Conservation (phyloP, 2,329 filamentous ascomycete genomes). For the Talaromyces sp. region DNA sequence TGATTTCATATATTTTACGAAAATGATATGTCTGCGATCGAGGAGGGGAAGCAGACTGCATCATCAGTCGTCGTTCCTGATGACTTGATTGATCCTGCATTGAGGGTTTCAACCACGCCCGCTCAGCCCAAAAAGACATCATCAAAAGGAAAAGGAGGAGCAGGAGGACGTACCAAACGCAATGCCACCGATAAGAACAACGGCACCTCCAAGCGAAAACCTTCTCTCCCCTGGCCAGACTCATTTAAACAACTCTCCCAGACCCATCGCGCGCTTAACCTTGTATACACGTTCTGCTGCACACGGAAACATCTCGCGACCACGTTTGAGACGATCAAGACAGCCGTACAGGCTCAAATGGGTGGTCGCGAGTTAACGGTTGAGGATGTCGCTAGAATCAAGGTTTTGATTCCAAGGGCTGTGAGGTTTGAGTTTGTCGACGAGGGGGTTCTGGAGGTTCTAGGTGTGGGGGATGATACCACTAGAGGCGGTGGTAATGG, state of each 20-base stretch:
- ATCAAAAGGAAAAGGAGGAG: not conserved
- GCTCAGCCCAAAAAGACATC: not conserved
- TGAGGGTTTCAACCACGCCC: not conserved
- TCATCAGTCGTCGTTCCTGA: not conserved
- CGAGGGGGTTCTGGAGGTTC: slow-evolving; percentile 73
- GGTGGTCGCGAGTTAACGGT: slow-evolving; percentile 60
- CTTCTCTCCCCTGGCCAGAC: slow-evolving; percentile 63
- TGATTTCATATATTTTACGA: not conserved
- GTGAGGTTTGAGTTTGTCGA: slow-evolving; percentile 85
- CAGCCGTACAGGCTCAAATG: slow-evolving; percentile 77
- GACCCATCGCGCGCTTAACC: slow-evolving; percentile 77
- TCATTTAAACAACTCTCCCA: slow-evolving; percentile 67
- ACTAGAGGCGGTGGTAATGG: slow-evolving; percentile 31
- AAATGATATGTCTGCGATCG: not conserved
- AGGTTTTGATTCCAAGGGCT: slow-evolving; percentile 67
- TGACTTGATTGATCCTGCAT: slow-evolving; percentile 9
- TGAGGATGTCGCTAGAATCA: slow-evolving; percentile 77
- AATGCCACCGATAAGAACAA: not conserved
- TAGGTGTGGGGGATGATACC: slow-evolving; percentile 62
- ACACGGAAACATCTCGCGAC: slow-evolving; percentile 88
- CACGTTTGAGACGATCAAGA: slow-evolving; percentile 82
- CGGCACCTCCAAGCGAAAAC: slow-evolving; percentile 17
- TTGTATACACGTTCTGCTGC: slow-evolving; percentile 92
- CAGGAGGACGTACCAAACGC: not conserved
- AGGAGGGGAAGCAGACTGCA: not conserved